phyloP scores from a whole-genome alignment of 208 protist species.

The Leishmania tropica region DNA sequence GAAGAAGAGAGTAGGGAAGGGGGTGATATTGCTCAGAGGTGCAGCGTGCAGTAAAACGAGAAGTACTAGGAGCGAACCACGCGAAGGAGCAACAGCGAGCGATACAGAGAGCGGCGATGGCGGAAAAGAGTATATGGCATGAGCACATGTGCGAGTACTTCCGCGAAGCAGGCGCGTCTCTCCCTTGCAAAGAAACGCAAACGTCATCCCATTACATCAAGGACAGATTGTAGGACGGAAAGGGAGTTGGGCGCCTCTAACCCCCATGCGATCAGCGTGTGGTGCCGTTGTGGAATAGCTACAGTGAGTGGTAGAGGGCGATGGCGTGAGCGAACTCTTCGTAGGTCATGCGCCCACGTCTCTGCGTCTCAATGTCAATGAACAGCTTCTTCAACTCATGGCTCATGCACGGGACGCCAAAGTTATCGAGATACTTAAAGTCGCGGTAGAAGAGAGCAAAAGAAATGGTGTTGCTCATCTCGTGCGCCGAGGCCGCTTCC shows the following conservation, averaged over 20 bases:
- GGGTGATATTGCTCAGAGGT: background rate
- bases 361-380: slow-evolving; percentile 33
- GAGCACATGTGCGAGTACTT: background rate
- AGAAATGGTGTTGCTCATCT: slow-evolving; percentile 23
- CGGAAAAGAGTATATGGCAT: background rate
- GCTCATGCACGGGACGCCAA: slow-evolving; percentile 57
- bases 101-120: background rate
- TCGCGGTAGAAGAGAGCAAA: slow-evolving; percentile 47
- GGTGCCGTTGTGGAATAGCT: background rate
- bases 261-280: background rate
- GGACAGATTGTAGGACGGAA: background rate
- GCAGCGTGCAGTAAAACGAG: slow-evolving; percentile 1
- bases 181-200: background rate
- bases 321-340: slow-evolving; percentile 55
- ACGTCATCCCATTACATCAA: background rate
- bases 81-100: background rate
- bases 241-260: background rate
- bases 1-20: slow-evolving; percentile 15
- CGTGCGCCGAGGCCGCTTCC: slow-evolving; percentile 1
- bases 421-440: slow-evolving; percentile 58
- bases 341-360: slow-evolving; percentile 51
- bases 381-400: slow-evolving; percentile 49
- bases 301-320: slow-evolving; percentile 56
- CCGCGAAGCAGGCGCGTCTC: background rate
- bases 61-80: background rate